Evolutionary conservation across 2,329 filamentous ascomycete genomes (phyloP), one percentile per base, ranked within the genome.

Genomic region (Malbranchea zuffiana): DNA sequence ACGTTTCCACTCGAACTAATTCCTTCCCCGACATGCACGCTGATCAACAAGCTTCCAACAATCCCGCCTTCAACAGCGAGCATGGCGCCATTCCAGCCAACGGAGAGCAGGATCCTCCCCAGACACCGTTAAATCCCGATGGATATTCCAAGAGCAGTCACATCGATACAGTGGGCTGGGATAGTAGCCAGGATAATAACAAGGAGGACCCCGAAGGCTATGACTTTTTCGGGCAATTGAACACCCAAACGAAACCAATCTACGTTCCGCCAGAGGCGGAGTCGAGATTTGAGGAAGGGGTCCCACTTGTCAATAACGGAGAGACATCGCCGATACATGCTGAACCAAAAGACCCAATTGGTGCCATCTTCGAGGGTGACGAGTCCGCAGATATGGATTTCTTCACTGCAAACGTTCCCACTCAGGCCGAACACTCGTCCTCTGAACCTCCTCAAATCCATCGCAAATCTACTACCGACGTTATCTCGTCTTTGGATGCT

Each of bases 401-500:
- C 36, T 62, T 65, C 41, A 55, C 43, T 28, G 51, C 53, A 3
- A 37, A 47, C 15, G 43, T 4, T 35, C 12, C 35, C 7, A 39
- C 44, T 13, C 30, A 47, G 7, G 3, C 32, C 13, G 44, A 48
- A 6, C 39, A 42, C 3, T 27, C 44, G 3, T 26, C 43, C 30
- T 39, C 25, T 5, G 4, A 24, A 6, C 55, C 50, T 27, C 53
- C 49, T 25, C 40, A 55, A 1, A 47, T 84, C n/a, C 69, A 76
- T 46, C 71, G 80, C 39, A 84, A 84, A 54, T 80, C 77, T 13
- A 85, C 80, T 0, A 68, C 71, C 50, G 75, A 84, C 55, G 78
- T 80, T 1, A 60, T 83, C 40, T 62, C 68, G 17, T 65, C 67
- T 1, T 49, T 75, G 43, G 57, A 67, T 16, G 55, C 55, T 33